Evolutionary conservation across 1,284 basidiomycete species (phyloP).

Genomic region (Sphagnurus paluster): DNA sequence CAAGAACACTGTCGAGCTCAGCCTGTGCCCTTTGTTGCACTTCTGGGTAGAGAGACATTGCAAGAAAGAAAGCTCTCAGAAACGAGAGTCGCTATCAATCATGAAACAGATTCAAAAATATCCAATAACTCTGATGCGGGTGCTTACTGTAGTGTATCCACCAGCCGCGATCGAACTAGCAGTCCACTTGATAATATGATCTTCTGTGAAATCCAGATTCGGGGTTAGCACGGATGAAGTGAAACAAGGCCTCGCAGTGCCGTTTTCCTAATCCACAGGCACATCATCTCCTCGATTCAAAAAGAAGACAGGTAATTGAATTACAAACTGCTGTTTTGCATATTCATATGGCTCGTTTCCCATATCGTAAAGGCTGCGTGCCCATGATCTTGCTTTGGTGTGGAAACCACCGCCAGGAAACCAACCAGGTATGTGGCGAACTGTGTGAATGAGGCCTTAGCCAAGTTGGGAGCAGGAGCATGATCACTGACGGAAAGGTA

Average conservation of each 20-base stretch:
- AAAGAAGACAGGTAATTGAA: slow-evolving; percentile 4
- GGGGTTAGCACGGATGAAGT: slow-evolving; percentile 29
- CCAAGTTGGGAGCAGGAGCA: slow-evolving; percentile 9
- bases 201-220: slow-evolving; percentile 24
- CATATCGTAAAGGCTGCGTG: slow-evolving; percentile 30
- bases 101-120: neutral
- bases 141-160: slow-evolving; percentile 5
- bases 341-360: slow-evolving; percentile 30
- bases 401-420: slow-evolving; percentile 32
- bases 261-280: slow-evolving; percentile 27
- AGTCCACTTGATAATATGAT: slow-evolving; percentile 38
- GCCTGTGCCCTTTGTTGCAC: slow-evolving; percentile 14
- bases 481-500: slow-evolving; percentile 30
- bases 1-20: slow-evolving; percentile 16
- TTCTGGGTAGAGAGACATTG: slow-evolving; percentile 16
- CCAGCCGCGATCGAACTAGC: slow-evolving; percentile 4
- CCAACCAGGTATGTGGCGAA: slow-evolving; percentile 1
- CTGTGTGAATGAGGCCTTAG: slow-evolving; percentile 31
- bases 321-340: slow-evolving; percentile 27
- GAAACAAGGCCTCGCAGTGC: slow-evolving; percentile 30
- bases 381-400: slow-evolving; percentile 27
- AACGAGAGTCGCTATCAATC: slow-evolving; percentile 7
- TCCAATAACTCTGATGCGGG: neutral
- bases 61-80: slow-evolving; percentile 13
- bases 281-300: neutral